Evolutionary conservation across 768 basidiomycete species (phyloP).

Genomic region (Lyophyllum semitale): DNA sequence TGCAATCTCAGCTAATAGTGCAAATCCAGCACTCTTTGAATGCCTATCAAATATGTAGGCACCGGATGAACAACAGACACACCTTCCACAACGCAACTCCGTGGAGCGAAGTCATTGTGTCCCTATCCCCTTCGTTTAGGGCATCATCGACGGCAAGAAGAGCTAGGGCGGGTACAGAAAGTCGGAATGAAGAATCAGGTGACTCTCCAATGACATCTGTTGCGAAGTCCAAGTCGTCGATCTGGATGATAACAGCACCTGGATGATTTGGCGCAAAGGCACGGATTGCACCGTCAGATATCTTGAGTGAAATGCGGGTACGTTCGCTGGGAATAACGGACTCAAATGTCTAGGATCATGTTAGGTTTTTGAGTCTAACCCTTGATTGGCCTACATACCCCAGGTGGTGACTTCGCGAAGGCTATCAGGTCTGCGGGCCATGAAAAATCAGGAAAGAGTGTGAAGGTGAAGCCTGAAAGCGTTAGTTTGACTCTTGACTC

Average conservation of each 20-base stretch:
- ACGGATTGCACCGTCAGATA: slow-evolving; percentile 69
- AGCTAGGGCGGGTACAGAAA: slow-evolving; percentile 50
- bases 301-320: slow-evolving; percentile 66
- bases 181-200: slow-evolving; percentile 50
- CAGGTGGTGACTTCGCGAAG: slow-evolving; percentile 85
- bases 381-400: slow-evolving; percentile 52
- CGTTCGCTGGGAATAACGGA: slow-evolving; percentile 89
- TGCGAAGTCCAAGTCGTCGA: slow-evolving; percentile 66
- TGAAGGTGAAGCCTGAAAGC: slow-evolving; percentile 64
- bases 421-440: slow-evolving; percentile 62
- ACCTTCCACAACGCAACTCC: slow-evolving; percentile 72
- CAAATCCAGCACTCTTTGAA: slow-evolving; percentile 64
- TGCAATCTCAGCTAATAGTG: slow-evolving; percentile 60
- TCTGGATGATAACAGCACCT: slow-evolving; percentile 67
- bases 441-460: slow-evolving; percentile 57
- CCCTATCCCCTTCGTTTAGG: slow-evolving; percentile 24
- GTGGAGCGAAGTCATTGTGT: slow-evolving; percentile 18
- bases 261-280: slow-evolving; percentile 55
- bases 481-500: slow-evolving; percentile 73
- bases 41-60: slow-evolving; percentile 1
- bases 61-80: slow-evolving; percentile 20
- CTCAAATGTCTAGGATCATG: slow-evolving; percentile 70
- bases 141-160: slow-evolving; percentile 45
- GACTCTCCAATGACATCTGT: slow-evolving; percentile 76
- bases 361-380: neutral